Conservation (phyloP, 345 rosid species). For the Brassica incana region DNA sequence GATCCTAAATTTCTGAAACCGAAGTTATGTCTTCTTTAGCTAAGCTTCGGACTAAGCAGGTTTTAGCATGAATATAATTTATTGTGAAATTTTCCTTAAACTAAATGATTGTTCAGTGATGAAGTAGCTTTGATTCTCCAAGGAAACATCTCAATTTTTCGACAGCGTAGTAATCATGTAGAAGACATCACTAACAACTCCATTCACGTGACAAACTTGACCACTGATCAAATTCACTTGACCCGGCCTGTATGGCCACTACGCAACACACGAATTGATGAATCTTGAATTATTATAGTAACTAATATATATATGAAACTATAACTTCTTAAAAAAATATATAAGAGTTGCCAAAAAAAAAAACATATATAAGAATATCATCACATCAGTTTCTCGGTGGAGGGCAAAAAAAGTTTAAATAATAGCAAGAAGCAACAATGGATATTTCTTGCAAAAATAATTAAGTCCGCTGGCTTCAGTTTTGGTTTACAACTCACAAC, state of each 20-base stretch:
- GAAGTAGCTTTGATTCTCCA: neutral
- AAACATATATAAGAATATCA: neutral
- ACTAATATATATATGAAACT: neutral
- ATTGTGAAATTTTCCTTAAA: neutral
- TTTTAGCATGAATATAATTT: neutral
- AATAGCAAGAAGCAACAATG: slow-evolving; percentile 25
- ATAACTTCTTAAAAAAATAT: neutral
- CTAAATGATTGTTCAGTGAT: neutral
- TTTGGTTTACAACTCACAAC: slow-evolving; percentile 28
- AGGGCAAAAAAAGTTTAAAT: slow-evolving; percentile 12
- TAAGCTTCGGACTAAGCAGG: neutral
- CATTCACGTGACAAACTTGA: slow-evolving; percentile 32
- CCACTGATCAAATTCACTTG: slow-evolving; percentile 14
- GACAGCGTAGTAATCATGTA: neutral
- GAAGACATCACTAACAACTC: slow-evolving; percentile 9
- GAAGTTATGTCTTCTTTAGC: neutral
- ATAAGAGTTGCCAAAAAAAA: neutral
- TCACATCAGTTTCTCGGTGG: slow-evolving; percentile 33
- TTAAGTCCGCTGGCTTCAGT: slow-evolving; percentile 11
- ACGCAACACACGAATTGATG: neutral
- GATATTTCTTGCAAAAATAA: slow-evolving; percentile 1
- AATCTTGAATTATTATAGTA: neutral
- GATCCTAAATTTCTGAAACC: neutral
- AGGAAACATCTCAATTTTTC: neutral
- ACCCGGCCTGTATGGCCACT: slow-evolving; percentile 34